Base-by-base conservation (phyloP, 148 eudicot genomes). In the Cornus suecica region DNA sequence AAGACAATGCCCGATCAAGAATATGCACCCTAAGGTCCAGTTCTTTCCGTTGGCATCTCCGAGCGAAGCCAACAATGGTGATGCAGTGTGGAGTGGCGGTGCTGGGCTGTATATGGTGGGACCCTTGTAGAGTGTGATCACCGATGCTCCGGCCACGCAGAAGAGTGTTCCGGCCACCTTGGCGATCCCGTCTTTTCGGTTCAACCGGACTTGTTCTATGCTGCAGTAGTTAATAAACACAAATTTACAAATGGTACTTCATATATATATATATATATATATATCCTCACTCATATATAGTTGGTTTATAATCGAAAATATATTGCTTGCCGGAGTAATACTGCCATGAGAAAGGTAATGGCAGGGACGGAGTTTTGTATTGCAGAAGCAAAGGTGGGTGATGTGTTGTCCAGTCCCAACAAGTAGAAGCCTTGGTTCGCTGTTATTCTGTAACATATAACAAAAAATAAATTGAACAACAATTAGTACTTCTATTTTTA, bases 351-450 rank as follows among this genome's bases (percentile, higher is more conserved):
- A 73, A 96, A 96, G 48, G 99, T 96, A 25, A 96, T 92, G 75
- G 99, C 99, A 1, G 99, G 99, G 48, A 96, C 99, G 7, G 98
- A 96, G 78, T 96, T 96, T 77, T 96, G 99, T 29, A 96, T 94
- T 0, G 99, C 98, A 0, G 99, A 96, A 3, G 99, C 99, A 68
- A 96, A 96, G 65, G 99, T 96, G 9, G 99, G 99, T 3, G 99
- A 90, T 48, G 99, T 96, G 80, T 93, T 80, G 84, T 96, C 99
- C 77, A 96, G 81, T 45, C 99, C 99, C 89, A 96, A 81, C 90
- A 96, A 84, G 84, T 96, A 96, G 82, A 93, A 96, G 72, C 98
- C 99, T 82, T 96, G 99, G 75, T 96, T 96, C 58, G 95, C 93
- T 48, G 99, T 96, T 74, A 96, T 96, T 74, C 99, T 93, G 93